These are phyloP conservation scores for Triticum aestivum DNA, from an alignment of 176 grass and related monocot genomes.

Conservation along the genomic window IWGSC_CS_RefSeq_v2.1 NC_057808.1:521112273-521112772, in stretches of 20 bases:
- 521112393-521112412: conserved; percentile 30
- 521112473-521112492: conserved; percentile 25
- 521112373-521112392: neutral
- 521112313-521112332: conserved; percentile 14
- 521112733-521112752: neutral
- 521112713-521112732: conserved; percentile 8
- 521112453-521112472: conserved; percentile 15
- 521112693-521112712: neutral
- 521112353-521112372: conserved; percentile 41
- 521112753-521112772: neutral
- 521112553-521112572: neutral
- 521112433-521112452: neutral
- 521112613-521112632: neutral
- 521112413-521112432: neutral
- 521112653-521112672: neutral
- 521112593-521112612: neutral
- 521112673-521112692: neutral
- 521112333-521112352: conserved; percentile 29
- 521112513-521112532: conserved; percentile 10
- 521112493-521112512: conserved; percentile 31
- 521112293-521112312: neutral
- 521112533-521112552: neutral
- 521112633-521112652: neutral
- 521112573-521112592: neutral
- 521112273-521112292: no score